phyloP scores from a whole-genome alignment of 169 alveolate genomes.

The Eimeria brunetti region DNA sequence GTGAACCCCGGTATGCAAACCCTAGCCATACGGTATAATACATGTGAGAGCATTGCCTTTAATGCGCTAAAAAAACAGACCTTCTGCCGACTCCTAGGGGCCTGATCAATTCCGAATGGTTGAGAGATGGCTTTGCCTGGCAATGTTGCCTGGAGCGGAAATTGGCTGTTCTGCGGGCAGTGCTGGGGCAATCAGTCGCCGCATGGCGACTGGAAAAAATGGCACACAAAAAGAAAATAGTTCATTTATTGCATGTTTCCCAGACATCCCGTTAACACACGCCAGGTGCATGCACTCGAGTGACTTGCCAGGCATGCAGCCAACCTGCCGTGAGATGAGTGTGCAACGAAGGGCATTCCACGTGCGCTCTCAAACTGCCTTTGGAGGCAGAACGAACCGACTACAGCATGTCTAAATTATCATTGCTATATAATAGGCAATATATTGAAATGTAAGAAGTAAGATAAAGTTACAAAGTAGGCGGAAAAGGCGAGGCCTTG shows the following conservation, averaged over 20 bases:
- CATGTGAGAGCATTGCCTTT: not conserved
- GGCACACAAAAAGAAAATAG: not conserved
- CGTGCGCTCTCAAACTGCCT: not conserved
- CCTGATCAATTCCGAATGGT: constrained; percentile 19
- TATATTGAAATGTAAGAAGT: not conserved
- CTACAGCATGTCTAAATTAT: not conserved
- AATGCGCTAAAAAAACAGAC: constrained; percentile 1
- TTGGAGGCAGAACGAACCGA: not conserved
- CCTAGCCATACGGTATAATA: not conserved
- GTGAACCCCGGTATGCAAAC: not conserved
- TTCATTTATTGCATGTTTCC: not conserved
- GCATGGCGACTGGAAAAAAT: constrained; percentile 46
- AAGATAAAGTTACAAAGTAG: not conserved
- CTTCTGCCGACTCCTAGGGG: constrained; percentile 7
- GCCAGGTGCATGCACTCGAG: constrained; percentile 54
- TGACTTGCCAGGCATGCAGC: constrained; percentile 61
- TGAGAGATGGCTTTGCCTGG: constrained; percentile 39
- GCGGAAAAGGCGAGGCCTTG: not conserved
- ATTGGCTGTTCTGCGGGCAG: constrained; percentile 38
- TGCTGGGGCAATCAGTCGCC: constrained; percentile 32
- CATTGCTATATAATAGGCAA: not conserved
- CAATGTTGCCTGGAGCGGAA: constrained; percentile 6
- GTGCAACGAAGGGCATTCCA: not conserved
- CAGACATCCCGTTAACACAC: constrained; percentile 24
- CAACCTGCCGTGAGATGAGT: constrained; percentile 17